A percentile compares a stretch with the other conserved stretches of the same genome.
Conservation (phyloP, 116 monocot genomes). For the Dioscorea cayenensis region DNA sequence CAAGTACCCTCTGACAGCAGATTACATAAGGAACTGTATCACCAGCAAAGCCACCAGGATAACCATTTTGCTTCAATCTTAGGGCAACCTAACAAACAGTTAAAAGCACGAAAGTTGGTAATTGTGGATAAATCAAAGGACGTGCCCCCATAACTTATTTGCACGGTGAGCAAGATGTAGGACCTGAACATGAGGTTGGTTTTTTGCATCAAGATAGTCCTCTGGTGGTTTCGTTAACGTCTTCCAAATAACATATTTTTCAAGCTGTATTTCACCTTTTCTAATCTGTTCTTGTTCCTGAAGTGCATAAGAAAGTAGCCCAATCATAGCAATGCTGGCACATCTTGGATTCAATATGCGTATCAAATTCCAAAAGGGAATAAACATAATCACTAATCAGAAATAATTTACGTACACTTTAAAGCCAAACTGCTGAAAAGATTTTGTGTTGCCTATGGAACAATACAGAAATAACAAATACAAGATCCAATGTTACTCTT, state of each 20-base stretch:
- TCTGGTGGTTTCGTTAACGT: constrained; percentile 86
- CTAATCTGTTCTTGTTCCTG: constrained; percentile 84
- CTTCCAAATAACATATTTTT: constrained; percentile 89
- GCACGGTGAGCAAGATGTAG: not conserved
- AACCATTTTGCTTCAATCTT: constrained; percentile 76
- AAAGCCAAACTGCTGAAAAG: no score
- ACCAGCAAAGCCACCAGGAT: constrained; percentile 64
- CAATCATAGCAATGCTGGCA: no score
- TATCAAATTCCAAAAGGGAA: no score
- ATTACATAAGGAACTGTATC: constrained; percentile 92
- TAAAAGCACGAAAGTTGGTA: not conserved
- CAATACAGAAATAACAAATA: no score
- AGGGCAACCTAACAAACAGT: constrained; percentile 62
- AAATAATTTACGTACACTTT: no score
- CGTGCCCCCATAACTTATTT: not conserved
- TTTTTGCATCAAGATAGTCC: constrained; percentile 93
- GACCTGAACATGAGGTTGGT: constrained; percentile 96
- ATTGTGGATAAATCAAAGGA: not conserved
- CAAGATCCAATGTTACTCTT: no score
- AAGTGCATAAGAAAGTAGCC: not conserved
- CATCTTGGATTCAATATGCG: no score
- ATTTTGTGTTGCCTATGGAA: no score
- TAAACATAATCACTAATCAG: no score
- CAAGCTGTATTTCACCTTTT: constrained; percentile 72
- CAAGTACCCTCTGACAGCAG: constrained; percentile 72